phyloP scores from a whole-genome alignment of 2,329 filamentous ascomycete species.

The Phoma herbarum region DNA sequence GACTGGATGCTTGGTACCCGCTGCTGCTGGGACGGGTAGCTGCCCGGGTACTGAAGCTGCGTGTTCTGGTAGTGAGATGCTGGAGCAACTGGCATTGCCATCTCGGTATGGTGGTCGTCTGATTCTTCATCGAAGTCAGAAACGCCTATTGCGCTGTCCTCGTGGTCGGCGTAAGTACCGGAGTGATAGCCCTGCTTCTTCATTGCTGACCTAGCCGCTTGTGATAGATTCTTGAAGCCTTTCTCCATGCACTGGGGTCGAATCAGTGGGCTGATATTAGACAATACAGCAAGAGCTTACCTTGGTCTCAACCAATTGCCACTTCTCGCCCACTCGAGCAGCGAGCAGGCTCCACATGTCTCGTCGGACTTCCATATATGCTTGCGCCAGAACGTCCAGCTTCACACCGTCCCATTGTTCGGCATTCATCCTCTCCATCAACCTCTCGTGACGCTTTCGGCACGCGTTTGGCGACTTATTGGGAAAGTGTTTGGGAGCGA shows the following conservation, averaged over 20 bases:
- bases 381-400: conserved; percentile 75
- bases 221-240: conserved; percentile 81
- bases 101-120: conserved; percentile 44
- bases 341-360: conserved; percentile 84
- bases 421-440: conserved; percentile 76
- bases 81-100: conserved; percentile 36
- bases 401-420: conserved; percentile 82
- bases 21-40: conserved; percentile 37
- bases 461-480: conserved; percentile 82
- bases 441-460: conserved; percentile 85
- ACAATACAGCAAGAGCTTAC: conserved; percentile 54
- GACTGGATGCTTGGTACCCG: conserved; percentile 53
- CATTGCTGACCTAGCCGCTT: conserved; percentile 70
- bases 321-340: conserved; percentile 64
- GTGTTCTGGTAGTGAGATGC: conserved; percentile 27
- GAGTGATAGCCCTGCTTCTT: conserved; percentile 63
- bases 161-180: conserved; percentile 59
- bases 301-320: conserved; percentile 80
- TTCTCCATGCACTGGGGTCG: conserved; percentile 77
- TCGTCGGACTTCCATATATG: conserved; percentile 80
- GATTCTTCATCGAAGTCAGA: conserved; percentile 59
- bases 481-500: conserved; percentile 78
- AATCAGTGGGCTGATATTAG: conserved; percentile 19
- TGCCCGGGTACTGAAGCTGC: conserved; percentile 27
- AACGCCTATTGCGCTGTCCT: conserved; percentile 74